phyloP scores from a whole-genome alignment of 2,329 filamentous ascomycete genomes.

The Sphaerostilbella broomeana region DNA sequence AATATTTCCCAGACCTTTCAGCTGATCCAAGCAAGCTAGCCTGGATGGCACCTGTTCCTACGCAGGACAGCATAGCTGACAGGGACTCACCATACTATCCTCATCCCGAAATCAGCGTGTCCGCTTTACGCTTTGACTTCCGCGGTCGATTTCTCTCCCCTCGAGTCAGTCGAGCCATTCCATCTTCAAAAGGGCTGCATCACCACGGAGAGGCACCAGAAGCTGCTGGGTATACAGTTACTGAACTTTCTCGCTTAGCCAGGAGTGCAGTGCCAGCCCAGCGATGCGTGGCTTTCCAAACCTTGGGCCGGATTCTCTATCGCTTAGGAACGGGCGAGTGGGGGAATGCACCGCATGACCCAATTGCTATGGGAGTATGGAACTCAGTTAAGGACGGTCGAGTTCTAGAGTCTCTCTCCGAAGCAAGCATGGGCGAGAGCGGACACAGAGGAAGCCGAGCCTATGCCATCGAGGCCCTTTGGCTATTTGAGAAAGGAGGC shows the following conservation, averaged over 20 bases:
- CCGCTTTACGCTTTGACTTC: slow-evolving; percentile 84
- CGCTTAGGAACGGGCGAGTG: slow-evolving; percentile 68
- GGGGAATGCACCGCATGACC: slow-evolving; percentile 51
- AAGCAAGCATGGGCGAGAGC: slow-evolving; percentile 62
- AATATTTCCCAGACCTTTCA: slow-evolving; percentile 87
- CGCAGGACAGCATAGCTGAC: slow-evolving; percentile 57
- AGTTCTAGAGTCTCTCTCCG: slow-evolving; percentile 68
- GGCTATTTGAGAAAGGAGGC: slow-evolving; percentile 70
- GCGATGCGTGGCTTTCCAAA: slow-evolving; percentile 86
- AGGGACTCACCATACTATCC: slow-evolving; percentile 77
- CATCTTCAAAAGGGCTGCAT: slow-evolving; percentile 74
- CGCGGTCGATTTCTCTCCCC: slow-evolving; percentile 74
- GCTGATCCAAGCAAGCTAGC: slow-evolving; percentile 79
- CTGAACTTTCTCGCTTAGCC: slow-evolving; percentile 73
- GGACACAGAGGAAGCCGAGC: slow-evolving; percentile 74
- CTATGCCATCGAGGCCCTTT: slow-evolving; percentile 83
- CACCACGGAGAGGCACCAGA: slow-evolving; percentile 91
- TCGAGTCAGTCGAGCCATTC: slow-evolving; percentile 63
- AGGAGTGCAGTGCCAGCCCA: slow-evolving; percentile 80
- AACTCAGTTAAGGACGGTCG: slow-evolving; percentile 66
- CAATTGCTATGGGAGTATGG: slow-evolving; percentile 77
- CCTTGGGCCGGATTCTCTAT: slow-evolving; percentile 77
- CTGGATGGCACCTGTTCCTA: slow-evolving; percentile 77
- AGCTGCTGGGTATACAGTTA: slow-evolving; percentile 88
- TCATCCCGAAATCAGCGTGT: slow-evolving; percentile 62